Conservation (phyloP, 371 early-diverging fungal species). For the Nosema muscidifuracis region DNA sequence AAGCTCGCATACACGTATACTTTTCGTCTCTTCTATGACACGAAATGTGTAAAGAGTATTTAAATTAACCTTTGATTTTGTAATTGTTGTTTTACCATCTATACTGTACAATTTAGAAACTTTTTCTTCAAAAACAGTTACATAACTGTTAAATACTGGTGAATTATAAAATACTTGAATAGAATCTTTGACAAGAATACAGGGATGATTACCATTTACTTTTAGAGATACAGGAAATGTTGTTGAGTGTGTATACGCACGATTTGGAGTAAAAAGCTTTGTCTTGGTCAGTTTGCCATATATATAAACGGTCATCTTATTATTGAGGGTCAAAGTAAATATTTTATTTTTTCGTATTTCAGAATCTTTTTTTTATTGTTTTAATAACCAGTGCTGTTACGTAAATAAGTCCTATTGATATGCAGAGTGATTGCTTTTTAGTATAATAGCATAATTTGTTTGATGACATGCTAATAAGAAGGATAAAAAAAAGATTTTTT, state of each 20-base stretch:
- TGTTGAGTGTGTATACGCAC: slow-evolving; percentile 13
- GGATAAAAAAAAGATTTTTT: no score
- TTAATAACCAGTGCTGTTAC: no score
- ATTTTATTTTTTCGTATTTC: no score
- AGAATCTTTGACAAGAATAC: neutral
- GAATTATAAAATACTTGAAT: slow-evolving; percentile 38
- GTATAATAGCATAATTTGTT: no score
- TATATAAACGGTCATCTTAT: slow-evolving; percentile 31
- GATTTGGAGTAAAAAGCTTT: slow-evolving; percentile 27
- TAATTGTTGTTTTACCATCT: slow-evolving; percentile 41
- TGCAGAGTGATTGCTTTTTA: no score
- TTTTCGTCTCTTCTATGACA: slow-evolving; percentile 29
- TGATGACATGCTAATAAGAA: no score
- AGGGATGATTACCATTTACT: neutral
- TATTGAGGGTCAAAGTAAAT: no score
- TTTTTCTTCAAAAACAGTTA: slow-evolving; percentile 34
- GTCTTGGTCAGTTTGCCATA: slow-evolving; percentile 40
- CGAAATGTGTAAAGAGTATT: slow-evolving; percentile 35
- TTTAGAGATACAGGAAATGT: neutral
- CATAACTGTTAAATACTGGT: slow-evolving; percentile 50
- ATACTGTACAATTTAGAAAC: slow-evolving; percentile 17
- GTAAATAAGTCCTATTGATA: no score
- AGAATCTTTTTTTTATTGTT: no score
- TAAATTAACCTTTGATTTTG: neutral
- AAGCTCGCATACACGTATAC: slow-evolving; percentile 28